Conservation (phyloP, 2,329 filamentous ascomycete species). For the Colletotrichum sp. region DNA sequence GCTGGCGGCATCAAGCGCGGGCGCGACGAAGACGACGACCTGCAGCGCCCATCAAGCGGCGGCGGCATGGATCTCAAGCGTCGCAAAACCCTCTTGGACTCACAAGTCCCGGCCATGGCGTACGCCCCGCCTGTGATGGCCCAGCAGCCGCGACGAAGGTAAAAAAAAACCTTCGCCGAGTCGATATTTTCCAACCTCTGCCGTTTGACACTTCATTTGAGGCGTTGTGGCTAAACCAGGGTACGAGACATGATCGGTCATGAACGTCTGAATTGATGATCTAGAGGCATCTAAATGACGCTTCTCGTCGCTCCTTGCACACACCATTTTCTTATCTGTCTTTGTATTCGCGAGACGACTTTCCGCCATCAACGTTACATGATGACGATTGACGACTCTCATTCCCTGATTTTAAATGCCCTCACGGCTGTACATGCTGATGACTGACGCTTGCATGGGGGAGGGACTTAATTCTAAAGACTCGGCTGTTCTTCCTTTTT, state of each 20-base stretch:
- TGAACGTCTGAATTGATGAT: constrained; percentile 5
- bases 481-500: constrained; percentile 18
- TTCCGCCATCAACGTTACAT: constrained; percentile 28
- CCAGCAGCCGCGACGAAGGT: constrained; percentile 42
- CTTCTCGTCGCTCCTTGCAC: constrained; percentile 18
- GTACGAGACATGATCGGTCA: constrained; percentile 15
- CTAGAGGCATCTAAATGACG: not conserved
- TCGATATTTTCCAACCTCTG: not conserved
- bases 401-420: constrained; percentile 37
- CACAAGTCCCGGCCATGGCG: constrained; percentile 52
- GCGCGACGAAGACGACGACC: constrained; percentile 64
- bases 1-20: constrained; percentile 48
- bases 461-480: constrained; percentile 26
- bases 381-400: constrained; percentile 42
- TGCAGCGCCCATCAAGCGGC: constrained; percentile 66
- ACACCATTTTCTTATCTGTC: constrained; percentile 22
- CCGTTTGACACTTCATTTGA: constrained; percentile 7
- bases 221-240: constrained; percentile 12
- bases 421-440: constrained; percentile 47
- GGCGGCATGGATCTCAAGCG: constrained; percentile 73
- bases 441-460: constrained; percentile 49
- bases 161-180: constrained; percentile 20
- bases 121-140: constrained; percentile 53
- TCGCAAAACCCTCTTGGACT: constrained; percentile 77
- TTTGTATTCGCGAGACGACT: constrained; percentile 33